Conservation (phyloP, 2,329 filamentous ascomycete genomes). For the Stachybotrys echinatus region DNA sequence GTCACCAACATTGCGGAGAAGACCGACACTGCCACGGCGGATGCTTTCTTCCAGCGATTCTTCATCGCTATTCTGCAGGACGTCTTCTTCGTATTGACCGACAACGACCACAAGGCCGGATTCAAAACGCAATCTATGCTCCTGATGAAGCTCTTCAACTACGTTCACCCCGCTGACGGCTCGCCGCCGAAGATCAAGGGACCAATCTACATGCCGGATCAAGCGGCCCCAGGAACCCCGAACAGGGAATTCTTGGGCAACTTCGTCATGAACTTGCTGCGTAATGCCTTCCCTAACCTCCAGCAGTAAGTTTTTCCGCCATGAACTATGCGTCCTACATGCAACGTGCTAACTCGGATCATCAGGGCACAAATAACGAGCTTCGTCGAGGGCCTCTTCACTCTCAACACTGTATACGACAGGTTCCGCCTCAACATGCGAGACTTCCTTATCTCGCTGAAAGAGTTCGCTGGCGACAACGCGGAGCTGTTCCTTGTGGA, state of each 20-base stretch:
- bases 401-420: conserved; percentile 80
- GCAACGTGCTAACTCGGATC: conserved; percentile 25
- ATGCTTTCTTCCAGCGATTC: conserved; percentile 97
- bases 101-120: conserved; percentile 96
- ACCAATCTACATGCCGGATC: conserved; percentile 80
- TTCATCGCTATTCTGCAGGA: conserved; percentile 94
- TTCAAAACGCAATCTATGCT: conserved; percentile 98
- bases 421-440: conserved; percentile 95
- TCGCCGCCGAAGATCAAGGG: conserved; percentile 80
- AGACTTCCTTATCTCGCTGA: conserved; percentile 94
- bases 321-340: neutral
- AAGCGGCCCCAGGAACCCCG: conserved; percentile 74
- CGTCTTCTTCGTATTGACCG: conserved; percentile 96
- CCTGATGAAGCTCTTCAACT: conserved; percentile 92
- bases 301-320: conserved; percentile 65
- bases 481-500: conserved; percentile 90
- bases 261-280: conserved; percentile 79
- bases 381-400: conserved; percentile 88
- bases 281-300: conserved; percentile 89
- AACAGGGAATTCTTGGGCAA: conserved; percentile 89
- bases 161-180: conserved; percentile 69
- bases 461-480: conserved; percentile 95
- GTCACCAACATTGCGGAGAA: conserved; percentile 97
- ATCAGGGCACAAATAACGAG: conserved; percentile 74
- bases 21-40: conserved; percentile 77